Conservation (phyloP, 768 basidiomycete genomes). For the Flagelloscypha sp. region DNA sequence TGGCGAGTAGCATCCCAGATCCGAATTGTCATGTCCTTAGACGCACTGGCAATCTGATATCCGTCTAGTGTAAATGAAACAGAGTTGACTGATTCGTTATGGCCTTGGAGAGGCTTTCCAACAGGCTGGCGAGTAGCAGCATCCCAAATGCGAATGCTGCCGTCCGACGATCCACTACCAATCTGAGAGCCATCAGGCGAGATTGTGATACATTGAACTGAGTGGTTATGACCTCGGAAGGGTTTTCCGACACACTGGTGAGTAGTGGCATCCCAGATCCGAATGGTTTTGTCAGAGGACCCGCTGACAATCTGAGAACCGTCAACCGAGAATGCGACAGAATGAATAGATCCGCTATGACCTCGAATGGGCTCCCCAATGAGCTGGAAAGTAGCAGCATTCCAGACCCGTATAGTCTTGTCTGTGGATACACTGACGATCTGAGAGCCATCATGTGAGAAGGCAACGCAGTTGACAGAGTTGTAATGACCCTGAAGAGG, state of each 20-base stretch:
- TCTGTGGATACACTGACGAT: constrained; percentile 14
- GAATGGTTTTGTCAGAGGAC: constrained; percentile 1
- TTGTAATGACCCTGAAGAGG: constrained; percentile 10
- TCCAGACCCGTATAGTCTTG: constrained; percentile 12
- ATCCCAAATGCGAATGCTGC: constrained; percentile 9
- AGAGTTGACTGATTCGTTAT: constrained; percentile 16
- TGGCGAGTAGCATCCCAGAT: constrained; percentile 20
- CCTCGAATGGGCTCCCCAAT: constrained; percentile 4
- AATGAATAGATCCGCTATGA: constrained; percentile 3
- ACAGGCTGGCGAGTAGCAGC: constrained; percentile 1
- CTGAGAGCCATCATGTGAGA: constrained; percentile 12
- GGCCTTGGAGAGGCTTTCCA: constrained; percentile 1
- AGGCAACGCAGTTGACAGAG: constrained; percentile 8
- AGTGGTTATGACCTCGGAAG: constrained; percentile 2
- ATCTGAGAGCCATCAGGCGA: constrained; percentile 8
- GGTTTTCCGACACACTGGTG: constrained; percentile 1
- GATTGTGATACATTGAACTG: constrained; percentile 4
- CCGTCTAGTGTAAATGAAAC: constrained; percentile 34
- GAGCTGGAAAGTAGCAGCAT: constrained; percentile 2
- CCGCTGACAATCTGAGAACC: constrained; percentile 4
- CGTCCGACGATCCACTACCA: constrained; percentile 9
- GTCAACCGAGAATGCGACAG: constrained; percentile 14
- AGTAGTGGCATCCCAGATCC: constrained; percentile 5
- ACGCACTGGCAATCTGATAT: constrained; percentile 31
- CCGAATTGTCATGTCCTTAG: constrained; percentile 18